Evolutionary conservation across 352 stramenopile genomes (phyloP).

Genomic region (Phytophthora ramorum): DNA sequence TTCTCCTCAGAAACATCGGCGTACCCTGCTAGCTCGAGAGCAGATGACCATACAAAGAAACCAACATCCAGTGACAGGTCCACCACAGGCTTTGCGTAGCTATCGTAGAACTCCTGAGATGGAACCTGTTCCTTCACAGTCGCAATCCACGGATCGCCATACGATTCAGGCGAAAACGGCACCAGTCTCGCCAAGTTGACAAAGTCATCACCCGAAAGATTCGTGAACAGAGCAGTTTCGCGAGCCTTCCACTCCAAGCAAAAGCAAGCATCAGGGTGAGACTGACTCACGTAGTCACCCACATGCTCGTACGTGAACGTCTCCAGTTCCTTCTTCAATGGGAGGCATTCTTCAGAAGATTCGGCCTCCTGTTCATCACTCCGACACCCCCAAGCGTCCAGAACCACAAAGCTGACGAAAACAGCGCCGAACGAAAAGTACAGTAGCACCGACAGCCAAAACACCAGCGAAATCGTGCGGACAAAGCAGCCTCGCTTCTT

Average conservation of each 20-base stretch:
- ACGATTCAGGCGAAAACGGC: constrained; percentile 50
- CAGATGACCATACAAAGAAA: constrained; percentile 38
- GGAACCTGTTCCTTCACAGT: constrained; percentile 44
- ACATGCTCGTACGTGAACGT: constrained; percentile 40
- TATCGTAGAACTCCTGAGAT: constrained; percentile 39
- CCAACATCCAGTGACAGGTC: constrained; percentile 35
- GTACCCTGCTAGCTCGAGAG: constrained; percentile 29
- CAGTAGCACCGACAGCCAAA: constrained; percentile 39
- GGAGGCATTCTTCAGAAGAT: constrained; percentile 27
- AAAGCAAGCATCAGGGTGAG: constrained; percentile 46
- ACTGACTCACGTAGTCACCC: constrained; percentile 34
- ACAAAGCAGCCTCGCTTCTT: constrained; percentile 40
- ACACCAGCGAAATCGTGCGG: constrained; percentile 37
- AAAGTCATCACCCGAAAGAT: constrained; percentile 27
- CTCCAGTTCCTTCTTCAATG: constrained; percentile 40
- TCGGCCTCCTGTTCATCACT: constrained; percentile 33
- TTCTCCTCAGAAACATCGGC: constrained; percentile 9
- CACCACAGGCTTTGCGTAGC: constrained; percentile 49
- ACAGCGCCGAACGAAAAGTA: constrained; percentile 40
- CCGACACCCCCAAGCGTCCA: constrained; percentile 46
- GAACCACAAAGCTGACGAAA: constrained; percentile 39
- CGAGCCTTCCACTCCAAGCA: constrained; percentile 53
- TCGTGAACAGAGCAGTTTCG: constrained; percentile 40
- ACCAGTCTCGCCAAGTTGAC: constrained; percentile 42
- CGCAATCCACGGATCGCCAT: constrained; percentile 39